Conservation (phyloP, 2,329 filamentous ascomycete genomes). For the Curvularia eragrostidis region DNA sequence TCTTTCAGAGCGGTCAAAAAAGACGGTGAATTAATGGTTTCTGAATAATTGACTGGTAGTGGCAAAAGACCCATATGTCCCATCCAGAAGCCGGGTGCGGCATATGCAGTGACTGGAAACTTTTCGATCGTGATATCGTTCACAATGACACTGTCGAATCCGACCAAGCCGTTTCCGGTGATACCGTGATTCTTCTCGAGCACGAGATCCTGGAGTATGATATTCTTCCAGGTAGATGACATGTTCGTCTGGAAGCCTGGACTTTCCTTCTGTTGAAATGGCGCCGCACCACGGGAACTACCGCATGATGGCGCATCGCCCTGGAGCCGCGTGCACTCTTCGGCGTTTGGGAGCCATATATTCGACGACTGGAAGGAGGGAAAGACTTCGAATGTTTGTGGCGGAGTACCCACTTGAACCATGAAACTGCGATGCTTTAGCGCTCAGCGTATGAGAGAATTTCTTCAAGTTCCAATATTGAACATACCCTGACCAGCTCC, state of each 20-base stretch:
- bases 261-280: slow-evolving; percentile 3
- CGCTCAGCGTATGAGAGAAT: neutral
- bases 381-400: slow-evolving; percentile 5
- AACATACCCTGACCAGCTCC: slow-evolving; percentile 8
- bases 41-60: neutral
- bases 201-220: slow-evolving; percentile 2
- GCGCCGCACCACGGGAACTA: neutral
- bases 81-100: slow-evolving; percentile 1
- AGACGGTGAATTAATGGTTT: neutral
- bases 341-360: neutral
- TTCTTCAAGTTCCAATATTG: too few relatives aligned
- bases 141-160: neutral
- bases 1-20: neutral
- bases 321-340: neutral
- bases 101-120: slow-evolving; percentile 2
- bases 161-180: neutral
- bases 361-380: slow-evolving; percentile 1
- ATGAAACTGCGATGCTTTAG: slow-evolving; percentile 2
- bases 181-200: neutral
- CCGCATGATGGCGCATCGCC: neutral
- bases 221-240: slow-evolving; percentile 6
- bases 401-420: neutral
- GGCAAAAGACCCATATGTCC: neutral
- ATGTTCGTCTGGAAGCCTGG: slow-evolving; percentile 10
- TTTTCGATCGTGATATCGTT: neutral